A percentile compares a stretch with the other conserved stretches of the same genome.
phyloP scores from a whole-genome alignment of 169 alveolate species.

The Eimeria tenella region DNA sequence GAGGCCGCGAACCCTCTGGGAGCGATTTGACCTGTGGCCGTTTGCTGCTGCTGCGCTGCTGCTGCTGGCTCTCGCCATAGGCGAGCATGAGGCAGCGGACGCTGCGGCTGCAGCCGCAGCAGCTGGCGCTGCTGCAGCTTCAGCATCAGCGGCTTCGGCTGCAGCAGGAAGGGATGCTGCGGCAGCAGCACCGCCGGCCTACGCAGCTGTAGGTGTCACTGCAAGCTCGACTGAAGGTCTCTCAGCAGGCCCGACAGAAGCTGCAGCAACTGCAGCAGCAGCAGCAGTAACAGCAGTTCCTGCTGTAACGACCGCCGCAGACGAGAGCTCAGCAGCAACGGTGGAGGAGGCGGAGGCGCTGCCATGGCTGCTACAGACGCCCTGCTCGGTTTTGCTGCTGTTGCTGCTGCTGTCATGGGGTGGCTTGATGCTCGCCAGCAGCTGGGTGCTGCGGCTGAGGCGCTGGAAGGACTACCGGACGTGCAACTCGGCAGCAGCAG shows the following conservation, averaged over 20 bases:
- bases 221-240: neutral
- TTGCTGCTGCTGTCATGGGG: conserved; percentile 31
- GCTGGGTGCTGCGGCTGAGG: conserved; percentile 56
- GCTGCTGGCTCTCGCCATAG: neutral
- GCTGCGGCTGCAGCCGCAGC: neutral
- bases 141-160: neutral
- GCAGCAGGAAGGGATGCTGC: neutral
- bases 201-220: neutral
- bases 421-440: conserved; percentile 19
- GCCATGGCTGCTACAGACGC: conserved; percentile 45
- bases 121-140: neutral
- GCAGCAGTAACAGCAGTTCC: neutral
- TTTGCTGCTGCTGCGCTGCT: conserved; percentile 38
- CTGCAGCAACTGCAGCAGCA: neutral
- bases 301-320: neutral
- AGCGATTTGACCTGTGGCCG: conserved; percentile 25
- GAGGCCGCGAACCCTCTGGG: conserved; percentile 26
- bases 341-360: conserved; percentile 15
- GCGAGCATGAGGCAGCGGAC: neutral
- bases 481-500: conserved; percentile 45
- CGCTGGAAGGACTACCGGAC: neutral
- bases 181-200: neutral
- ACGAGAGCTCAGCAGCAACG: neutral
- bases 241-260: neutral
- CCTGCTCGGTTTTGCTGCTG: conserved; percentile 44